Base-by-base conservation (phyloP, 257 asterid genomes). In the Ehretia macrophylla region DNA sequence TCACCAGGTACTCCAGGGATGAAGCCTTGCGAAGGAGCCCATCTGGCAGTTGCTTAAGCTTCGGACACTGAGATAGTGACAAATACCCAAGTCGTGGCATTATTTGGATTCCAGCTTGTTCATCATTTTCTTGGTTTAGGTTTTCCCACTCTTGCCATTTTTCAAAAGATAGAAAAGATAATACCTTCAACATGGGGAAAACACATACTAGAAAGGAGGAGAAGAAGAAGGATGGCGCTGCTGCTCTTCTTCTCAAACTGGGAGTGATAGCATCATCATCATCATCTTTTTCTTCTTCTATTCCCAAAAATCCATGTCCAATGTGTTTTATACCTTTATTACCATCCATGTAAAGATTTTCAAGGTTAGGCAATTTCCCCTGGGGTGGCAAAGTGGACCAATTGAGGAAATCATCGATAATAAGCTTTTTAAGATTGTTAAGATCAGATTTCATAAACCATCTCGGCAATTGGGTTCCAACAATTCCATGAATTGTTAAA, bases 91-190 rank as follows among this genome's bases (percentile, higher is more conserved):
- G n/a, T n/a, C n/a, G n/a, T n/a, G n/a, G n/a, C n/a, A n/a, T n/a
- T n/a, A n/a, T n/a, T n/a, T n/a, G n/a, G n/a, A n/a, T n/a, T n/a
- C n/a, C n/a, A n/a, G n/a, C n/a, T n/a, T n/a, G n/a, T n/a, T n/a
- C n/a, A n/a, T n/a, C n/a, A n/a, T n/a, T n/a, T n/a, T n/a, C n/a
- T n/a, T n/a, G n/a, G n/a, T n/a, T n/a, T n/a, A n/a, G 11, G 51
- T 74, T 75, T 50, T 63, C 62, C 73, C 81, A 75, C 37, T 62
- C 58, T 38, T 64, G 58, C 79, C 72, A 73, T 18, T 32, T 44
- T 13, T 5, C 10, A 55, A 74, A 74, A 9, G 4, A 5, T 1
- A 8, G 4, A 16, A 69, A 60, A 3, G 0, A 1, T 54, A 74
- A 55, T 3, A 5, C 20, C 66, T 40, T 73, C 63, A 73, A 60